phyloP scores from a whole-genome alignment of 352 stramenopile genomes.

The Pythium diclinum region DNA sequence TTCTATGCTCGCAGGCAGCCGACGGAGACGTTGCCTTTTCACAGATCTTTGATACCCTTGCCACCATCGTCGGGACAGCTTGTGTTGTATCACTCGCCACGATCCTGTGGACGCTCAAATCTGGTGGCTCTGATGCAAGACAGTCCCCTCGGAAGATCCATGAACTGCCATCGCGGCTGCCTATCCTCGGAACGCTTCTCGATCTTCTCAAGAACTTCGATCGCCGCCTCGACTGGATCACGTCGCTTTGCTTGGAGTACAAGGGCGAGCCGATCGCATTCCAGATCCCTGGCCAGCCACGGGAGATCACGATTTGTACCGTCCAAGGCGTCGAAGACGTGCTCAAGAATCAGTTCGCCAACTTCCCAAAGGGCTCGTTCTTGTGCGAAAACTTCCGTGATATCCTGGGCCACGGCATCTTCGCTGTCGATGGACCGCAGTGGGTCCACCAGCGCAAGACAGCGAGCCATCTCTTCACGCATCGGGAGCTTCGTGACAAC shows the following conservation, averaged over 20 bases:
- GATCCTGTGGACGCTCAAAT: too few species aligned
- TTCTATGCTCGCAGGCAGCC: too few species aligned
- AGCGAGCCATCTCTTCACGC: conserved; percentile 45
- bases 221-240: conserved; percentile 46
- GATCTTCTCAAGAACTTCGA: conserved; percentile 31
- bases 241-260: conserved; percentile 29
- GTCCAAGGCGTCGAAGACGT: conserved; percentile 22
- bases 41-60: too few species aligned
- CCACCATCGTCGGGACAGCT: too few species aligned
- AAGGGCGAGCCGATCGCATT: conserved; percentile 32
- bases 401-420: conserved; percentile 25
- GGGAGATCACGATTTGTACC: conserved; percentile 25
- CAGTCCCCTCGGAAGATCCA: background rate
- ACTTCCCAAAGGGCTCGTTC: conserved; percentile 16
- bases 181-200: conserved; percentile 39
- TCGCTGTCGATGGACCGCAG: conserved; percentile 20
- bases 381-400: conserved; percentile 12
- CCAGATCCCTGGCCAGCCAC: conserved; percentile 26
- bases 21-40: too few species aligned
- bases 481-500: conserved; percentile 30
- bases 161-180: conserved; percentile 17
- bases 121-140: too few species aligned
- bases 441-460: conserved; percentile 54
- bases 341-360: conserved; percentile 26
- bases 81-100: too few species aligned